Conservation (phyloP, 768 basidiomycete species). For the Mrakia frigida region DNA sequence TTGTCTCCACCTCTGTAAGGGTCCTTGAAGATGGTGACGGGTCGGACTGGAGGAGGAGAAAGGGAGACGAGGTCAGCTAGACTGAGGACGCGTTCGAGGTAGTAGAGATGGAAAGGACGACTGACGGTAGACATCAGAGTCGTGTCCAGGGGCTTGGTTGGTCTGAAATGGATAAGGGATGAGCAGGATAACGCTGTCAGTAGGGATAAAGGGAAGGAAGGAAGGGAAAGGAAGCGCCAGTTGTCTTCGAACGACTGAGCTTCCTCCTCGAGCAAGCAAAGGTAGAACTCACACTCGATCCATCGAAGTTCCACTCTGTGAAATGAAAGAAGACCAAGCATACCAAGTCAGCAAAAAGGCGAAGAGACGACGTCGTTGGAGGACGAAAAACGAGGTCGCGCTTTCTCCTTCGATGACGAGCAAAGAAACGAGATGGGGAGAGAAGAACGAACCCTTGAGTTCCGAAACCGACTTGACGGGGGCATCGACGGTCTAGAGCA, state of each 20-base stretch:
- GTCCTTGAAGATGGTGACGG: conserved; percentile 94
- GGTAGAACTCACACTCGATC: conserved; percentile 11
- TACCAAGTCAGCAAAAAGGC: background rate
- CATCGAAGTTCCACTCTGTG: conserved; percentile 31
- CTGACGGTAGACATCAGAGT: conserved; percentile 84
- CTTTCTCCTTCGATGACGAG: background rate
- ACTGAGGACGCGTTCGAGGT: background rate
- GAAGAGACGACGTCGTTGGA: background rate
- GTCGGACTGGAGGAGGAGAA: conserved; percentile 50
- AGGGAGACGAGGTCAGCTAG: background rate
- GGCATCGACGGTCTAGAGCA: conserved; percentile 23
- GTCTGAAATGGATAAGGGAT: conserved; percentile 61
- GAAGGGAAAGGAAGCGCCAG: background rate
- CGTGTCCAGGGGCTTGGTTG: conserved; percentile 88
- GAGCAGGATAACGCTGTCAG: background rate
- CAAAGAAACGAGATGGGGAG: conserved; percentile 8
- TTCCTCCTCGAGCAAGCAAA: background rate
- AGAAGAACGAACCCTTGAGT: conserved; percentile 28
- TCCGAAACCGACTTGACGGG: conserved; percentile 28
- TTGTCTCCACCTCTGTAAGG: conserved; percentile 99
- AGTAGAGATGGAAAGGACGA: background rate
- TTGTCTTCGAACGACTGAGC: background rate
- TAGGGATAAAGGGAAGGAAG: background rate
- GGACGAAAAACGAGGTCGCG: background rate
- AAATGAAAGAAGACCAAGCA: background rate